phyloP scores from a whole-genome alignment of 805 yeast species.

The Wickerhamiella musiphila region DNA sequence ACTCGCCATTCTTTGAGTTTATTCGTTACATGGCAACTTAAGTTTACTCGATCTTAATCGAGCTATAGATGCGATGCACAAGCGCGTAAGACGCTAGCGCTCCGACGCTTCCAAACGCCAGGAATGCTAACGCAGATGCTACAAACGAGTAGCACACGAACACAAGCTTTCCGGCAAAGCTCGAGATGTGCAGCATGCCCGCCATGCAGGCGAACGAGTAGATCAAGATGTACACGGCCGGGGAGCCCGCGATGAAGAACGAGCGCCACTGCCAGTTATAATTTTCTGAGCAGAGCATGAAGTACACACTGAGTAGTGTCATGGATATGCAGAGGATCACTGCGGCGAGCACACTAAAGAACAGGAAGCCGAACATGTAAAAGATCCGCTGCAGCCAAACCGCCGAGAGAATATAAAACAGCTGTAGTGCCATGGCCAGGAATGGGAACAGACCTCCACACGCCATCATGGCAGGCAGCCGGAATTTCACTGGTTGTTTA shows the following conservation, averaged over 20 bases:
- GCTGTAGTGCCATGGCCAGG: slow-evolving; percentile 85
- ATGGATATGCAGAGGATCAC: slow-evolving; percentile 64
- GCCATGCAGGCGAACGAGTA: slow-evolving; percentile 48
- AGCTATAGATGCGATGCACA: slow-evolving; percentile 60
- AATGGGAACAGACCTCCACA: slow-evolving; percentile 87
- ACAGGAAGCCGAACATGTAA: slow-evolving; percentile 95
- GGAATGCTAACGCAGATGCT: slow-evolving; percentile 51
- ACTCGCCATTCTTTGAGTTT: too few relatives aligned
- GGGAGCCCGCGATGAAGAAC: slow-evolving; percentile 72
- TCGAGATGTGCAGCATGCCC: slow-evolving; percentile 45
- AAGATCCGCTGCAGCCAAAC: slow-evolving; percentile 86
- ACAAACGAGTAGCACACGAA: slow-evolving; percentile 71
- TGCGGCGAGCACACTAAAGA: slow-evolving; percentile 75
- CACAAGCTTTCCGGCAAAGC: slow-evolving; percentile 56
- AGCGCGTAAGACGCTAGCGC: slow-evolving; percentile 58
- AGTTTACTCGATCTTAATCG: slow-evolving; percentile 66
- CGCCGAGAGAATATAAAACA: slow-evolving; percentile 80
- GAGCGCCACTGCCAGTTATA: slow-evolving; percentile 98
- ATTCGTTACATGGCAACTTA: too few relatives aligned
- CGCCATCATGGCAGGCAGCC: slow-evolving; percentile 45
- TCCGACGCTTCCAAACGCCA: slow-evolving; percentile 80
- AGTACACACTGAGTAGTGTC: slow-evolving; percentile 64
- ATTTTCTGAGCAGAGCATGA: slow-evolving; percentile 75
- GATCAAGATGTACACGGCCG: slow-evolving; percentile 65
- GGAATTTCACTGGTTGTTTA: slow-evolving; percentile 68